A percentile compares a stretch with the other conserved stretches of the same genome.
Conservation (phyloP, 164 flowering plant genomes). For the Chimonanthus praecox region DNA sequence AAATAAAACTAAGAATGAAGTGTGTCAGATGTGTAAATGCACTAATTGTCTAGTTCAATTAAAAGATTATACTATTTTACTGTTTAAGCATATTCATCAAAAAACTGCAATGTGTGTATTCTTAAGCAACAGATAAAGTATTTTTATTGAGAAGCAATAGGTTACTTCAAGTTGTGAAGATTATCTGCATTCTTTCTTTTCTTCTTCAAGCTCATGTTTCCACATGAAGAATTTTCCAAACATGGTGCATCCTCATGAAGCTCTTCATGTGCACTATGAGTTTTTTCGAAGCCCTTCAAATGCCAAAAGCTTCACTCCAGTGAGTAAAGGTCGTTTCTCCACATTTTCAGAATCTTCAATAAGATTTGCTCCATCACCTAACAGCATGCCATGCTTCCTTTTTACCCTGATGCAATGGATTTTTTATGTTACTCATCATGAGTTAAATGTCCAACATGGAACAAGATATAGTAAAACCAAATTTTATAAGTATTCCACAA, state of each 20-base stretch:
- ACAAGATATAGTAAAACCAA: neutral
- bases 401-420: constrained; percentile 43
- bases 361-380: constrained; percentile 15
- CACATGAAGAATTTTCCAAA: constrained; percentile 16
- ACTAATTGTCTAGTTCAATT: too few species aligned
- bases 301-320: constrained; percentile 43
- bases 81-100: too few species aligned
- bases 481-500: neutral
- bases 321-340: constrained; percentile 30
- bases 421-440: neutral
- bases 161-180: constrained; percentile 48
- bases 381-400: constrained; percentile 26
- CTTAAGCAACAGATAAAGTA: neutral
- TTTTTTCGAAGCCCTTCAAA: constrained; percentile 59
- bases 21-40: too few species aligned
- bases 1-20: too few species aligned
- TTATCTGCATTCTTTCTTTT: constrained; percentile 60
- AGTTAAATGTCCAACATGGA: neutral
- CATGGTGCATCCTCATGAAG: constrained; percentile 11
- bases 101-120: neutral
- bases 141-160: neutral
- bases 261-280: constrained; percentile 48
- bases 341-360: constrained; percentile 25
- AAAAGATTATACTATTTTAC: too few species aligned
- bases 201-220: constrained; percentile 26